Conservation (phyloP, 768 basidiomycete genomes). For the Dacryopinax spathularia region DNA sequence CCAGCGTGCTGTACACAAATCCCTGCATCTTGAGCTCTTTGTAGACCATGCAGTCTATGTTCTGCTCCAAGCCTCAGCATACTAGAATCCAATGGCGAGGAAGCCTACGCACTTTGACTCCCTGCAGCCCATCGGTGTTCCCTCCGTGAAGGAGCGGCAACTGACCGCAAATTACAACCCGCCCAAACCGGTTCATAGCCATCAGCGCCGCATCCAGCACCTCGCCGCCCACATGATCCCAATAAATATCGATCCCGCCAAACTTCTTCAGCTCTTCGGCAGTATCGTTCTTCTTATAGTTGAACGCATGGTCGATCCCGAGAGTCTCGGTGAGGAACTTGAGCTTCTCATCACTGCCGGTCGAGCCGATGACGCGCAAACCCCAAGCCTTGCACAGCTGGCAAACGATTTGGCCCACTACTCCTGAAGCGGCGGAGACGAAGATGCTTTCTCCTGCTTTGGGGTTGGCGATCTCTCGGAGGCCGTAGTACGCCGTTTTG, state of each 20-base stretch:
- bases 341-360: constrained; percentile 63
- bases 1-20: too few relatives aligned
- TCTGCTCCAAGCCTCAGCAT: too few relatives aligned
- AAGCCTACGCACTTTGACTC: too few relatives aligned
- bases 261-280: constrained; percentile 1
- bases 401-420: constrained; percentile 51
- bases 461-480: constrained; percentile 30
- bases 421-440: constrained; percentile 81
- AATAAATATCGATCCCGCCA: constrained; percentile 18
- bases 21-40: too few relatives aligned
- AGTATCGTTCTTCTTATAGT: constrained; percentile 44
- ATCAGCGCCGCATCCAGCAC: constrained; percentile 19
- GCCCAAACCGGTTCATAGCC: constrained; percentile 5
- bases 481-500: constrained; percentile 25
- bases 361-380: constrained; percentile 52
- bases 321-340: constrained; percentile 37
- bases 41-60: too few relatives aligned
- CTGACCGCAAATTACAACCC: background rate
- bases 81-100: too few relatives aligned
- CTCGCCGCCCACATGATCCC: constrained; percentile 25
- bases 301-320: constrained; percentile 56
- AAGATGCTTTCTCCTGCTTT: constrained; percentile 64
- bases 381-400: constrained; percentile 33
- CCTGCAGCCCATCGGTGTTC: too few relatives aligned
- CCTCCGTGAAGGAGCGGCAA: too few relatives aligned